These are phyloP conservation scores for Linderina pennispora DNA, from an alignment of 192 early-diverging fungal species.

Conservation along the genomic window DNA sequence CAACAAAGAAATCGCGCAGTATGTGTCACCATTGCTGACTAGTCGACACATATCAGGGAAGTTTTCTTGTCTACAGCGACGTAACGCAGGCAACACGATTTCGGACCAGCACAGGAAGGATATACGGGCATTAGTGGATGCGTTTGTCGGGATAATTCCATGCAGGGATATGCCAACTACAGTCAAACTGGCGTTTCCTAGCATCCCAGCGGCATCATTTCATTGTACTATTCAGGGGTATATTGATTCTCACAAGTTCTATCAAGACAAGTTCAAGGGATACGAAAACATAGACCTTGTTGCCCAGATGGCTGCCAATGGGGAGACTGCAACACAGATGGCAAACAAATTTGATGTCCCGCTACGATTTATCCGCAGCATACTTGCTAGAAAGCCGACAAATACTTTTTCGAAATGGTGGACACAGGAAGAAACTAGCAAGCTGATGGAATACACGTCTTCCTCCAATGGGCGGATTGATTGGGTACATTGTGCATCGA, in stretches of 20 bases:
- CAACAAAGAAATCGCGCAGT: too few species aligned
- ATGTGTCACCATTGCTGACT: too few species aligned
- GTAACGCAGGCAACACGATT: too few species aligned
- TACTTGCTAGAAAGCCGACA: neutral
- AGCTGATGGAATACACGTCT: neutral
- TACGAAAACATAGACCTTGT: neutral
- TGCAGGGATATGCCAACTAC: too few species aligned
- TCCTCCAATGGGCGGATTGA: neutral
- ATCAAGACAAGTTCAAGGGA: neutral
- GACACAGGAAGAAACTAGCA: neutral
- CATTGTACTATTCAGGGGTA: neutral
- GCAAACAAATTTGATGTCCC: neutral
- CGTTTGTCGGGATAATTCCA: too few species aligned
- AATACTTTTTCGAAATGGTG: neutral
- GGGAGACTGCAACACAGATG: neutral
- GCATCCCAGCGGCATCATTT: too few species aligned
- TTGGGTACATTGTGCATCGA: neutral
- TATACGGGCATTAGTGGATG: too few species aligned
- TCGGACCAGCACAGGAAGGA: too few species aligned
- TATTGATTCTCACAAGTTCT: neutral
- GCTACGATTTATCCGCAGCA: neutral
- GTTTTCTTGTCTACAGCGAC: too few species aligned
- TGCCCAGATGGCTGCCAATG: neutral
- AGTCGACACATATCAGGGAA: too few species aligned
- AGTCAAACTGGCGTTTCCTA: too few species aligned